Evolutionary conservation across 2,329 filamentous ascomycete species (phyloP), one percentile per base, ranked within the genome.

Genomic region (Monilinia aucupariae): DNA sequence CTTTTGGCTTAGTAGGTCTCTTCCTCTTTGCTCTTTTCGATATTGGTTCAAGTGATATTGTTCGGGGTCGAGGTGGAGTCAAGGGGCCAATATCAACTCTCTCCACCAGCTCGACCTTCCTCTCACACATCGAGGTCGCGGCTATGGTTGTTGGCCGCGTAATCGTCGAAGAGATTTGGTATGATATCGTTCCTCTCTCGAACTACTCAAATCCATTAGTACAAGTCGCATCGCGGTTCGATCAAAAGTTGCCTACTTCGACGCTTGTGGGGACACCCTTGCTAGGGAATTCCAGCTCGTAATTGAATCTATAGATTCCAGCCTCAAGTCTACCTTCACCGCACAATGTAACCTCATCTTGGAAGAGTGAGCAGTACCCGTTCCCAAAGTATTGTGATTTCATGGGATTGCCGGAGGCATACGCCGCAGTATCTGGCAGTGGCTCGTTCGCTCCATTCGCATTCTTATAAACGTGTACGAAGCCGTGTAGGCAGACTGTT

Each of bases 111-210:
- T 87, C 85, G 27, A 99, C 82, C 71, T 92, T 92, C 65, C 86
- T 84, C 68, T 96, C 91, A 76, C 90, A 94, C 43, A 85, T 89
- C 12, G 87, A 82, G 2, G 88, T 92, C 2, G 93, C 88, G 17
- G 88, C 83, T 66, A 97, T 96, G 7, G 92, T 87, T 0, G 90
- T 94, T 25, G 94, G 93, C 63, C 92, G 86, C 25, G 93, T 97
- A 63, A 97, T 76, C 10, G 92, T 97, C 39, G 93, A 89, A 7
- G 91, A 93, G 70, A 97, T 84, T 78, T 93, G 86, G 77, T 97
- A 99, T 25, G 89, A 88, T 70, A 99, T 91, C 2, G 91, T 92
- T 43, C 94, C 94, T 73, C 93, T 87, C 77, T 97, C 94, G 75
- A 99, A 99, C 92, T 97, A 60, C 52, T 49, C 34, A 30, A 25